Evolutionary conservation across 2,329 filamentous ascomycete genomes (phyloP).

Genomic region (Aaosphaeria pasadenensis): DNA sequence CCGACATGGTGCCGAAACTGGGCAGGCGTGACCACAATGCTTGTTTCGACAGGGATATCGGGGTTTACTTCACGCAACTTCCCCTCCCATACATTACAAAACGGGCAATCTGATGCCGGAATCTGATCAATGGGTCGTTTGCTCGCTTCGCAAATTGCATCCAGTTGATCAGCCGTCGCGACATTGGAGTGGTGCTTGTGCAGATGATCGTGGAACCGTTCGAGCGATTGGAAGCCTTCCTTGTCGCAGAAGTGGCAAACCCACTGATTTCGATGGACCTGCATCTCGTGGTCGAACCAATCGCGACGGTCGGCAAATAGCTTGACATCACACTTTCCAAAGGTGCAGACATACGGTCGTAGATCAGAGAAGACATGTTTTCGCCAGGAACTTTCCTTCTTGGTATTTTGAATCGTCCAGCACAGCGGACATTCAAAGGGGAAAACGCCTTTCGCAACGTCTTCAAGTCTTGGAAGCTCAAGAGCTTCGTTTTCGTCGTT

Average conservation of each 20-base stretch:
- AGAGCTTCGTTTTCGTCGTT: constrained; percentile 1
- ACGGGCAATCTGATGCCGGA: constrained; percentile 8
- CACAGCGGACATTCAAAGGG: constrained; percentile 23
- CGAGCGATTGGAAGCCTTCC: constrained; percentile 1
- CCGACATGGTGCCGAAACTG: constrained; percentile 13
- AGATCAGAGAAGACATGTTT: constrained; percentile 10
- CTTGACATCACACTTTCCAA: constrained; percentile 13
- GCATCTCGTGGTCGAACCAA: constrained; percentile 4
- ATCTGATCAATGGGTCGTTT: constrained; percentile 2
- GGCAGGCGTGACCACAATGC: constrained; percentile 3
- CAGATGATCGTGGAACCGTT: constrained; percentile 7
- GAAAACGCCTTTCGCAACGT: constrained; percentile 3
- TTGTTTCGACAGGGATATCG: background rate
- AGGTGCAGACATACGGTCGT: constrained; percentile 15
- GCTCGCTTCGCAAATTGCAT: constrained; percentile 1
- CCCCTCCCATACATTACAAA: constrained; percentile 7
- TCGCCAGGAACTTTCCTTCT: constrained; percentile 5
- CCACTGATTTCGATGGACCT: constrained; percentile 6
- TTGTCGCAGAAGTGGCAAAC: constrained; percentile 12
- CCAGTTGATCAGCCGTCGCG: background rate
- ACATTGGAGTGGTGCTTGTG: background rate
- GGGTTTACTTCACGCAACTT: constrained; percentile 6
- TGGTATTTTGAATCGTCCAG: constrained; percentile 10
- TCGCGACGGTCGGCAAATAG: constrained; percentile 13
- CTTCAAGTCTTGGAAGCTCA: constrained; percentile 3